Conservation (phyloP, 2,329 filamentous ascomycete genomes). For the Nigrospora osmanthi region DNA sequence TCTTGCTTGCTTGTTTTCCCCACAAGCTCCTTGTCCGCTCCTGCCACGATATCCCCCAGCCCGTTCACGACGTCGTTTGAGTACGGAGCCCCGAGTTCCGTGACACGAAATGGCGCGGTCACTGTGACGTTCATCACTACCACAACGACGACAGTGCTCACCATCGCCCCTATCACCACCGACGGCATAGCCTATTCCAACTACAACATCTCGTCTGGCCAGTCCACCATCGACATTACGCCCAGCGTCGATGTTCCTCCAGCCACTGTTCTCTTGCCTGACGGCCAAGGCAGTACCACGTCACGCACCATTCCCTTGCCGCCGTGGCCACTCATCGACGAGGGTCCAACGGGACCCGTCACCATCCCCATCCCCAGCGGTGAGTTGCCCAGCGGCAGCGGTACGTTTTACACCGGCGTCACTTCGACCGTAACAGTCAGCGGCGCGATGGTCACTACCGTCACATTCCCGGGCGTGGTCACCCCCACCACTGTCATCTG, state of each 20-base stretch:
- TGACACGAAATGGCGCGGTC: slow-evolving; percentile 4
- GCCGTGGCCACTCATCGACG: slow-evolving; percentile 10
- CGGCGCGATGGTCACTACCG: slow-evolving; percentile 6
- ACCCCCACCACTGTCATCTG: slow-evolving; percentile 2
- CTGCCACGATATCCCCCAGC: slow-evolving; percentile 8
- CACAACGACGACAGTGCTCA: slow-evolving; percentile 3
- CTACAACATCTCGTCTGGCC: slow-evolving; percentile 8
- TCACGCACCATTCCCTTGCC: slow-evolving; percentile 9
- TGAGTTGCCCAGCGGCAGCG: not conserved
- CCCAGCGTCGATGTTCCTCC: slow-evolving; percentile 9
- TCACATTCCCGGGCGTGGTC: slow-evolving; percentile 3
- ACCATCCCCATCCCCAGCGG: not conserved
- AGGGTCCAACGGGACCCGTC: slow-evolving; percentile 4
- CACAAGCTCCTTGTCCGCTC: slow-evolving; percentile 5
- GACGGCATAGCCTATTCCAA: slow-evolving; percentile 11
- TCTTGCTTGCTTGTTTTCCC: slow-evolving; percentile 15
- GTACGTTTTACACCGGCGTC: not conserved
- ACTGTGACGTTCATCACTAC: slow-evolving; percentile 1
- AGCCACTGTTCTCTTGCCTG: slow-evolving; percentile 6
- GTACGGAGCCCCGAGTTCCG: slow-evolving; percentile 5
- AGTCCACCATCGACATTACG: not conserved
- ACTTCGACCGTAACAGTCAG: slow-evolving; percentile 3
- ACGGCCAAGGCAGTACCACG: slow-evolving; percentile 8
- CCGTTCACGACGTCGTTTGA: slow-evolving; percentile 12
- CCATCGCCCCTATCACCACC: slow-evolving; percentile 6